Base-by-base conservation (phyloP, 805 yeast species). In the Pichia rugopelliculosa region DNA sequence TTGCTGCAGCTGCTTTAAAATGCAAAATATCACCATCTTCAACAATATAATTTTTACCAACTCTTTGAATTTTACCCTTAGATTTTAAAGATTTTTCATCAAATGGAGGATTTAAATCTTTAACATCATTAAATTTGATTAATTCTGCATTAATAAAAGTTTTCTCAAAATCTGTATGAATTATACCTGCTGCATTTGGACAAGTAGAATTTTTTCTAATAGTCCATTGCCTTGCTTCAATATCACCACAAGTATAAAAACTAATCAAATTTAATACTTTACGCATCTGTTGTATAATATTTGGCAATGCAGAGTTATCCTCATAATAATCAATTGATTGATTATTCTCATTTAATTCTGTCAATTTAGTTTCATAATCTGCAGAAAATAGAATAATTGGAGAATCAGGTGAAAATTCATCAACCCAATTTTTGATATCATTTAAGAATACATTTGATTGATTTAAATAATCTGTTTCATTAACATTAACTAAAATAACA, bases 151-250 rank as follows among this genome's bases (percentile, higher is more conserved):
- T 80, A 60, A 93, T 89, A 66, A 93, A 93, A 21, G 98, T 91
- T 67, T 84, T 87, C 77, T 87, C 90, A 66, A 91, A 79, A 71
- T 91, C 99, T 36, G 90, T 86, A 69, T 93, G 99, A 60, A 91
- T 91, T 40, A 93, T 96, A 66, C 97, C 98, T 21, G 99, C 99
- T 40, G 99, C 98, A 62, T 86, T 89, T n/a, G 99, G 99, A 46
- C 97, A 97, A 59, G 87, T 83, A 41, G 91, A 85, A 58, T 95
- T 95, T 57, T 75, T 73, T 70, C 98, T 81, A 54, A 93, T 81
- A 33, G 99, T 93, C 99, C 99, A 93, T 70, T 95, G 97, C 68
- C 97, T 84, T 44, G 90, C 96, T 72, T 93, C 99, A 53, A 87
- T 87, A 38, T 95, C 85, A 58, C 99, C 99, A 64, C 93, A 84